Evolutionary conservation across 352 stramenopile genomes (phyloP), one percentile per base, ranked within the genome.

Genomic region (Phytophthora pluvialis): DNA sequence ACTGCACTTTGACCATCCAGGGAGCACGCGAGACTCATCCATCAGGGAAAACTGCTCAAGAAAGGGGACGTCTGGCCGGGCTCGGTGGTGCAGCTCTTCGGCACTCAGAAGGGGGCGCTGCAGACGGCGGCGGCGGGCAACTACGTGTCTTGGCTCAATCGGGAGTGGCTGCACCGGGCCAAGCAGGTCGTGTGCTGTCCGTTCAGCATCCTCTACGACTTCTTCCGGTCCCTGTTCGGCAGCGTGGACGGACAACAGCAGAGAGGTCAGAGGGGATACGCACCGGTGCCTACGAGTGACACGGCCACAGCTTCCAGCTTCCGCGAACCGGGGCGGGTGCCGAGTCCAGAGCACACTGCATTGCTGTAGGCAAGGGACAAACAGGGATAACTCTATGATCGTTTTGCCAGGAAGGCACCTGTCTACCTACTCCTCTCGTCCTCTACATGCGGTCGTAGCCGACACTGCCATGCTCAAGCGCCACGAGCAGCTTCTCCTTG

Each of bases 51-150:
- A 73, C 44, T 95, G 35, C 71, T 95, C 33, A 91, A 93, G 73
- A 92, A 85, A 45, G 85, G 83, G 0, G 87, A 95, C 31, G 78
- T 93, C 13, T 95, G 87, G 87, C 87, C 87, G 12, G 84, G 87
- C 28, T 80, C 81, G 0, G 77, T 91, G 18, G 85, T 95, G 38
- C 87, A 95, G 79, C 80, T 95, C 50, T 90, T 95, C 58, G 87
- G 87, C 4, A 93, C 83, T 12, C 70, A 73, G 35, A 91, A 82
- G 57, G 62, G 67, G 29, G 13, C 33, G 11, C 9, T 80, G 15
- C 67, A 60, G 42, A 64, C 60, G 18, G 46, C 55, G 10, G 50
- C 53, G 12, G 50, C 42, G 2, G 58, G 55, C 5, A 60, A 67
- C 35, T 53, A 73, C 1, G 13, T 72, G 10, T 67, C 64, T 16